phyloP scores from a whole-genome alignment of 768 basidiomycete species.

The Artomyces pyxidatus region DNA sequence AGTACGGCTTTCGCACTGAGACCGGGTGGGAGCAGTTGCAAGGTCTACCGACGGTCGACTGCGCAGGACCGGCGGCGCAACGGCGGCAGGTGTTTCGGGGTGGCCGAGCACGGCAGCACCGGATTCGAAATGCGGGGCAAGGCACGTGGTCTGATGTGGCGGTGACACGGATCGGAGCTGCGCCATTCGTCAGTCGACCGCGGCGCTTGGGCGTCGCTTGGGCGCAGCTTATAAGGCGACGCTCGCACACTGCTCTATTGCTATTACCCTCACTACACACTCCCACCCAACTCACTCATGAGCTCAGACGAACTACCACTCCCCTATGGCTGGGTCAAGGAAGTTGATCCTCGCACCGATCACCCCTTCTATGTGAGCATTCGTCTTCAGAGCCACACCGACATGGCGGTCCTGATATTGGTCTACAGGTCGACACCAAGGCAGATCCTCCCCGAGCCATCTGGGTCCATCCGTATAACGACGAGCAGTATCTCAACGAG shows the following conservation, averaged over 20 bases:
- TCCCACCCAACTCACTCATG: constrained; percentile 20
- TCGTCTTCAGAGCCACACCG: background rate
- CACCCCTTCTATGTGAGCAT: constrained; percentile 43
- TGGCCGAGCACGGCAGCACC: too few relatives aligned
- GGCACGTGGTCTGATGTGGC: too few relatives aligned
- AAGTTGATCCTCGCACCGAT: constrained; percentile 33
- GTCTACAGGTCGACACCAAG: constrained; percentile 52
- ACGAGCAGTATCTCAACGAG: constrained; percentile 50
- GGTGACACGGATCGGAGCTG: too few relatives aligned
- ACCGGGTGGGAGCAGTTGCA: too few relatives aligned
- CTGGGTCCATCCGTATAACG: constrained; percentile 69
- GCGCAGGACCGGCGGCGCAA: too few relatives aligned
- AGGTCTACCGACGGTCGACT: too few relatives aligned
- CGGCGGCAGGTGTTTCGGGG: too few relatives aligned
- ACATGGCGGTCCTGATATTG: background rate
- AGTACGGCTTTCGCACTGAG: too few relatives aligned
- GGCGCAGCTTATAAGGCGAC: background rate
- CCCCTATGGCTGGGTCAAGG: constrained; percentile 50
- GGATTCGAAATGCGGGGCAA: too few relatives aligned
- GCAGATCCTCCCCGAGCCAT: constrained; percentile 56
- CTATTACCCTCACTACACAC: background rate
- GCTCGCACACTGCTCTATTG: background rate
- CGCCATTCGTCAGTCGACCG: too few relatives aligned
- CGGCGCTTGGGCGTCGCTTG: too few relatives aligned
- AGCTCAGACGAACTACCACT: constrained; percentile 28